Percentiles rank a stretch among this genome's conserved stretches.
phyloP scores from a whole-genome alignment of 805 yeast species.

The Metschnikowia cubensis region DNA sequence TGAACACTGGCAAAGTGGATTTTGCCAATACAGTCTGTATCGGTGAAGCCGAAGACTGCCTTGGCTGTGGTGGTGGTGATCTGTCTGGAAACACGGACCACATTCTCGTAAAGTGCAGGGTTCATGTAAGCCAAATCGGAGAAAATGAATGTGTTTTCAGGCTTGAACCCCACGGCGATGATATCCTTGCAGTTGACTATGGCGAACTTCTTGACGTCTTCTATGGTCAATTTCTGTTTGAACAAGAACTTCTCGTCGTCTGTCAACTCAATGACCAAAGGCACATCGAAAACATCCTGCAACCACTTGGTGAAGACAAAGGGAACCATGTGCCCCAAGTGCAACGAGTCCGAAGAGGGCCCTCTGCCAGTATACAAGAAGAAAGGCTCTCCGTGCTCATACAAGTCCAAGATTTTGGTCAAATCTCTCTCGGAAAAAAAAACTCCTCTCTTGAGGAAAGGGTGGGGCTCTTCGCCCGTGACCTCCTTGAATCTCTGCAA shows the following conservation, averaged over 20 bases:
- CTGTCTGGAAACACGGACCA: constrained; percentile 87
- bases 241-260: constrained; percentile 97
- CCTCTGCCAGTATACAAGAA: constrained; percentile 97
- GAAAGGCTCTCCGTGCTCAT: constrained; percentile 93
- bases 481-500: constrained; percentile 69
- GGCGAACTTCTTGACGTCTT: constrained; percentile 80
- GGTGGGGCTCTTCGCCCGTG: constrained; percentile 91
- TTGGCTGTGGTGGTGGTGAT: constrained; percentile 96
- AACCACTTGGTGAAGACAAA: constrained; percentile 95
- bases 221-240: constrained; percentile 84
- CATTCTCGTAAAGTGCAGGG: constrained; percentile 89
- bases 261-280: constrained; percentile 87
- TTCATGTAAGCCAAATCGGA: constrained; percentile 92
- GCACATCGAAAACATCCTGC: constrained; percentile 96
- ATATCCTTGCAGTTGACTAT: constrained; percentile 86
- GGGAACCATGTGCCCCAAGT: constrained; percentile 95
- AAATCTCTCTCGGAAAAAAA: constrained; percentile 91
- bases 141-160: constrained; percentile 91
- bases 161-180: constrained; percentile 90
- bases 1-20: constrained; percentile 94
- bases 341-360: constrained; percentile 91
- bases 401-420: constrained; percentile 70
- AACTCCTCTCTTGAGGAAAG: constrained; percentile 81
- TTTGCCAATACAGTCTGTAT: constrained; percentile 91
- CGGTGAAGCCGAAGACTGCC: constrained; percentile 94